Evolutionary conservation across 139 green algal genomes (phyloP), one percentile per base, ranked within the genome.

Genomic region (Haematococcus sp.): DNA sequence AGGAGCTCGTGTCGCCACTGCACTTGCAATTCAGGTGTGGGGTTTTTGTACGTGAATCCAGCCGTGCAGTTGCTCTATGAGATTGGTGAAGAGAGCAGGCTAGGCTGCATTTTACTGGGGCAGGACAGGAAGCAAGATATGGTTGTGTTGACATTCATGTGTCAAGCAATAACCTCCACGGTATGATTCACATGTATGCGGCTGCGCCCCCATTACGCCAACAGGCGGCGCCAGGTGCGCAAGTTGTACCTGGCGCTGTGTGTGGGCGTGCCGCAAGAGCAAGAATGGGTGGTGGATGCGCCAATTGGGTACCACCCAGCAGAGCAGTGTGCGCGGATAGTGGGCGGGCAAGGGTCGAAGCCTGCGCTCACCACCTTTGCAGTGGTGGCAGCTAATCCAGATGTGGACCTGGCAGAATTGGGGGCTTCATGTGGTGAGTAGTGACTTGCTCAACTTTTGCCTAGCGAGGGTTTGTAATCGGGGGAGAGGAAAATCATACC

Each of bases 231-330:
- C 30, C 76, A 27, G 0, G 78, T 88, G 15, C 46, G 56, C n/a
- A 97, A 97, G 76, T 52, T 68, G n/a, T 97, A 97, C 65, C 35
- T 93, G 11, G 91, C 91, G 2, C 68, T 94, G 22, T 72, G 63
- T 0, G 55, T 91, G 23, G 91, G 91, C 3, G 73, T 78, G 1
- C 88, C 81, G 23, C 1, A 35, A 22, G 32, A 65, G 34, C 40
- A 49, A 49, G 40, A 49, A 11, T 49, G 40, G 40, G 40, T 49
- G 7, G 86, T 93, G 23, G 79, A 94, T 20, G 82, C 78, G 0
- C 78, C 84, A 2, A 92, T 96, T 22, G 88, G 74, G 22, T 68
- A 74, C 0, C 86, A 93, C 71, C 77, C 83, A 0, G 34, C 20
- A 11, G 71, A 88, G 5, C 71, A 80, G 15, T 54, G 76, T 63